Percentiles rank a stretch among this genome's conserved stretches.
phyloP scores from a whole-genome alignment of 352 stramenopile species.

The Globisporangium echinulatum region DNA sequence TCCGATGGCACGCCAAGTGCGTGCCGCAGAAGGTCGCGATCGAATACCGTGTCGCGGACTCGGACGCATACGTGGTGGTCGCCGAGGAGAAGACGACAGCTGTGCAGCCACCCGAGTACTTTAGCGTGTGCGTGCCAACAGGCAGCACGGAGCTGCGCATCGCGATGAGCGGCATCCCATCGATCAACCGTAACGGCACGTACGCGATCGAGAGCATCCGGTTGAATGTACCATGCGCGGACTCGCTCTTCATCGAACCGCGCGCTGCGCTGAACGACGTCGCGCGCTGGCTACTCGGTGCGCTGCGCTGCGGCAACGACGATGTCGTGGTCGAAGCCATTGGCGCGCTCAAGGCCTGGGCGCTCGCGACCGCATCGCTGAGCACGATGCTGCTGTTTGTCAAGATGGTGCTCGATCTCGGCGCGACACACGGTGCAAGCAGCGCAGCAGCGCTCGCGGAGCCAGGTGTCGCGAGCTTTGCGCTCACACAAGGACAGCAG shows the following conservation, averaged over 20 bases:
- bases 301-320: constrained; percentile 37
- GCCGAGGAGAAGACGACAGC: constrained; percentile 20
- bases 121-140: constrained; percentile 36
- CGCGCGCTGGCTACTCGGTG: constrained; percentile 53
- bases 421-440: constrained; percentile 3
- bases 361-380: constrained; percentile 74
- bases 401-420: constrained; percentile 46
- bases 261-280: constrained; percentile 51
- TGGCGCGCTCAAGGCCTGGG: constrained; percentile 54
- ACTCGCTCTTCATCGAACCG: constrained; percentile 58
- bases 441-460: constrained; percentile 3
- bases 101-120: constrained; percentile 19
- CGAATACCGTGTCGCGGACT: constrained; percentile 37
- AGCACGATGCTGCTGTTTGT: constrained; percentile 66
- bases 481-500: constrained; percentile 37
- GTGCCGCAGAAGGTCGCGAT: constrained; percentile 48
- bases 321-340: constrained; percentile 61
- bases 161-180: constrained; percentile 54
- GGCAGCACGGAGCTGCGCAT: constrained; percentile 47
- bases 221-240: constrained; percentile 47
- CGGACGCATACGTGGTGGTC: constrained; percentile 36
- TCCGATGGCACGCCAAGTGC: constrained; percentile 69
- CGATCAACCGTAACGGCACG: constrained; percentile 52
- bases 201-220: constrained; percentile 68
- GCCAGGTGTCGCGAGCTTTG: constrained; percentile 23